Base-by-base conservation (phyloP, 73 alveolate species). In the Paraurostyla sp. region DNA sequence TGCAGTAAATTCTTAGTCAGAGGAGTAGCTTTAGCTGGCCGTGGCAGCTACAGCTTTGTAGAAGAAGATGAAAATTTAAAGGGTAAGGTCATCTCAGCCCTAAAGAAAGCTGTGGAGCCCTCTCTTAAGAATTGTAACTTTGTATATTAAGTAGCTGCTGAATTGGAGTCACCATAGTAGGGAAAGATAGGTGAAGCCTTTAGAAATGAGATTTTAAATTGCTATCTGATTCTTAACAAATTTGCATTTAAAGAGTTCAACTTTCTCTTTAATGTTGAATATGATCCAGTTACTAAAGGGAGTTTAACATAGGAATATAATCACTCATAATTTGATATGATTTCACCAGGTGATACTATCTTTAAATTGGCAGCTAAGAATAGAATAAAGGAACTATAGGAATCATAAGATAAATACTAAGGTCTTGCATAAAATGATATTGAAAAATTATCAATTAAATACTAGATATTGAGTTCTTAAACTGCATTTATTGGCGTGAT, bases 1-100 rank as follows among this genome's bases (percentile, higher is more conserved):
- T 92, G 85, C 82, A 91, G 94, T 57, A 85, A 52, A 60, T 42
- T 76, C 29, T 91, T 95, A 36, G 95, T 95, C 42, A 59, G 78
- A 87, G 91, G 50, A 27, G 22, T 62, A 29, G 90, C 95, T 27
- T 75, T 51, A 38, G 87, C 92, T 2, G 97, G 99, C 13, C 83
- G 90, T 78, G 99, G 99, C 4, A 75, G 93, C 35, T 95, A 57
- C 83, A 35, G 91, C 27, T 82, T 93, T 85, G 94, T 92, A 0
- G 76, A 87, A 51, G 91, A 93, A 48, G 86, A 51, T 52, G 43
- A 83, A 0, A 45, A 89, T 46, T 43, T 93, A 75, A 92, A 93
- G 71, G 65, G 88, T 4, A 81, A 82, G 50, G 95, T 93, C 33
- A 93, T 93, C 58, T 49, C 59, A 60, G 91, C 95, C 35, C 81